Evolutionary conservation across 1,284 basidiomycete genomes (phyloP).

Genomic region (Hypsizygus ulmarius): DNA sequence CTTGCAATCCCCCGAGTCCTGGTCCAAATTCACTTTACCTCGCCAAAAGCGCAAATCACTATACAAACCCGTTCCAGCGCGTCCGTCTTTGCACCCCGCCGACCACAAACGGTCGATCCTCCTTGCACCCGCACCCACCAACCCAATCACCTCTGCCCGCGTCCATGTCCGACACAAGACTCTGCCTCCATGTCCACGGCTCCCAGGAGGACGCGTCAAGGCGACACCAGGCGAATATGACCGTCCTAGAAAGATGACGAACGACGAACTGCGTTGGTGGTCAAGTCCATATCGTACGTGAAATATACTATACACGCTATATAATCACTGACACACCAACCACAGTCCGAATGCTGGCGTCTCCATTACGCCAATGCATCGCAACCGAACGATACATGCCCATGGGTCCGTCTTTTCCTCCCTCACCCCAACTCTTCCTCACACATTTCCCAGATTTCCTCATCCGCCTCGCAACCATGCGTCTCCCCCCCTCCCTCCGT

Average conservation of each 20-base stretch:
- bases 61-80: slow-evolving; percentile 33
- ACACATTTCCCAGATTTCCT: slow-evolving; percentile 54
- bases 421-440: slow-evolving; percentile 6
- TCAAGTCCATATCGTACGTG: slow-evolving; percentile 71
- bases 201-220: slow-evolving; percentile 27
- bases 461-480: slow-evolving; percentile 54
- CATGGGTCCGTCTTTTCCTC: slow-evolving; percentile 40
- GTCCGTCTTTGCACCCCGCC: slow-evolving; percentile 42
- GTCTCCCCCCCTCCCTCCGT: slow-evolving; percentile 29
- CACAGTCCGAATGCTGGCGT: slow-evolving; percentile 70
- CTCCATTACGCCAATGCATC: slow-evolving; percentile 56
- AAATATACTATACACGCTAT: slow-evolving; percentile 1
- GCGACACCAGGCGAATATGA: slow-evolving; percentile 31
- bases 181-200: slow-evolving; percentile 45
- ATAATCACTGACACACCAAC: not conserved
- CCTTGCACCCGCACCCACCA: slow-evolving; percentile 39
- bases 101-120: slow-evolving; percentile 55
- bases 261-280: slow-evolving; percentile 62
- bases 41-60: slow-evolving; percentile 31
- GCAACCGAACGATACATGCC: slow-evolving; percentile 53
- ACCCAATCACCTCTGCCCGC: slow-evolving; percentile 48
- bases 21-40: slow-evolving; percentile 16
- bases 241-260: slow-evolving; percentile 53
- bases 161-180: slow-evolving; percentile 54
- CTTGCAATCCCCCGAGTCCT: slow-evolving; percentile 3